Evolutionary conservation across 2,329 filamentous ascomycete species (phyloP).

Genomic region (Trichoderma sp.): DNA sequence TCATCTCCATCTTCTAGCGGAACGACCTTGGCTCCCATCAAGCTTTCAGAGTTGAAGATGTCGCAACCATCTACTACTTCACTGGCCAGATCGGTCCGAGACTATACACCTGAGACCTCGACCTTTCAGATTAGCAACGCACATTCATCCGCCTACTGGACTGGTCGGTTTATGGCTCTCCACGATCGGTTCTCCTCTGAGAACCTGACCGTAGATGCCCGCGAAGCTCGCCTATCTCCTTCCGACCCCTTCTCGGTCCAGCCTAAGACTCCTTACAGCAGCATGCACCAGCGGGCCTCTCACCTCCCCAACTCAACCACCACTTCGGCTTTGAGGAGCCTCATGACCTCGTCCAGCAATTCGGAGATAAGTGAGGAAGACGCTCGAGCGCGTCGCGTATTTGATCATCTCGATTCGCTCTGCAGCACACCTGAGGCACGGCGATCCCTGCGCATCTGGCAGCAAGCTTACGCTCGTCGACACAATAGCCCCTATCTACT

Average conservation of each 20-base stretch:
- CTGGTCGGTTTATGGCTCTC: constrained; percentile 61
- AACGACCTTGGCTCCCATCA: constrained; percentile 24
- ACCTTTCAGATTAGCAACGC: constrained; percentile 44
- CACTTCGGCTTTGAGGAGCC: constrained; percentile 38
- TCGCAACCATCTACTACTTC: constrained; percentile 32
- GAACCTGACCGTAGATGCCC: constrained; percentile 31
- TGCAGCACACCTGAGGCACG: constrained; percentile 54
- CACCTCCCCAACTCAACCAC: constrained; percentile 41
- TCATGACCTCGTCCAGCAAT: constrained; percentile 31
- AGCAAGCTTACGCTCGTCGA: constrained; percentile 51
- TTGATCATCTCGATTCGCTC: constrained; percentile 49
- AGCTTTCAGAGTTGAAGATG: constrained; percentile 31
- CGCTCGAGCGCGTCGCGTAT: constrained; percentile 48
- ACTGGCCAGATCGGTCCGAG: constrained; percentile 28
- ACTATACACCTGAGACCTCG: constrained; percentile 31
- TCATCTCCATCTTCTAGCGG: constrained; percentile 33
- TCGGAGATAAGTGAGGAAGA: constrained; percentile 44
- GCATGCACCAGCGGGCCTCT: constrained; percentile 28
- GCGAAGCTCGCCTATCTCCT: not conserved
- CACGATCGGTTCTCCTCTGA: constrained; percentile 51
- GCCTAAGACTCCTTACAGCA: constrained; percentile 31
- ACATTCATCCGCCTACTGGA: constrained; percentile 60
- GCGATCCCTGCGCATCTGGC: constrained; percentile 52
- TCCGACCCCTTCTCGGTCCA: not conserved
- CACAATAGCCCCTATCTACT: constrained; percentile 45